Conservation (phyloP, 2,329 filamentous ascomycete species). For the Penicillium psychrosexuale region DNA sequence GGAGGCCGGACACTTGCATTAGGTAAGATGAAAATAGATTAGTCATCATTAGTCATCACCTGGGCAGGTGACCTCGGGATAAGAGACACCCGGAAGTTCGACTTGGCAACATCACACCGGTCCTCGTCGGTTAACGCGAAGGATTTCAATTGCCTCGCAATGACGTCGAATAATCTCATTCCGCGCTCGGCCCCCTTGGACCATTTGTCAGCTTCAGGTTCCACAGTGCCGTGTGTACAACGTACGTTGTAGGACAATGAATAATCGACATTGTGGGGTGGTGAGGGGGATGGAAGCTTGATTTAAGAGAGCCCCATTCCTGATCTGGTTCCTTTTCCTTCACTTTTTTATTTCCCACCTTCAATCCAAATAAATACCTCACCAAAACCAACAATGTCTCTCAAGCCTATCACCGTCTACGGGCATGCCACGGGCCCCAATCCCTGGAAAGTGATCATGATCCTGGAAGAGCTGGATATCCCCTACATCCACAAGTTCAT, state of each 20-base stretch:
- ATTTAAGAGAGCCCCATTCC: neutral
- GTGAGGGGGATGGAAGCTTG: neutral
- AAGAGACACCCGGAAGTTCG: neutral
- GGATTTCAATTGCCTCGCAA: neutral
- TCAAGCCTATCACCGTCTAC: slow-evolving; percentile 22
- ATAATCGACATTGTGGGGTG: neutral
- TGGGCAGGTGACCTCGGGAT: neutral
- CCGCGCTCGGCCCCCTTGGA: too few relatives aligned
- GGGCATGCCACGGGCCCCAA: slow-evolving; percentile 27
- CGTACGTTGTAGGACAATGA: neutral
- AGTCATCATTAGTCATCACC: neutral
- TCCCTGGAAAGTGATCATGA: slow-evolving; percentile 34
- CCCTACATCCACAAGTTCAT: slow-evolving; percentile 27
- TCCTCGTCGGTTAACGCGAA: neutral
- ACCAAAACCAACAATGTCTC: slow-evolving; percentile 16
- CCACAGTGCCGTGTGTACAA: neutral
- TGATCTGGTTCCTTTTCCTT: neutral
- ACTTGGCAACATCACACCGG: neutral
- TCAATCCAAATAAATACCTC: neutral
- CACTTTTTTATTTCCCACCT: too few relatives aligned
- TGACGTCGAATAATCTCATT: too few relatives aligned
- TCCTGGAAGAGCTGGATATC: slow-evolving; percentile 33
- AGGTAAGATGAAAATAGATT: neutral
- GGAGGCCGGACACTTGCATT: too few relatives aligned
- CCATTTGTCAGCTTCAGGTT: neutral